Conservation (phyloP, 1,284 basidiomycete species). For the Boletus sp. region DNA sequence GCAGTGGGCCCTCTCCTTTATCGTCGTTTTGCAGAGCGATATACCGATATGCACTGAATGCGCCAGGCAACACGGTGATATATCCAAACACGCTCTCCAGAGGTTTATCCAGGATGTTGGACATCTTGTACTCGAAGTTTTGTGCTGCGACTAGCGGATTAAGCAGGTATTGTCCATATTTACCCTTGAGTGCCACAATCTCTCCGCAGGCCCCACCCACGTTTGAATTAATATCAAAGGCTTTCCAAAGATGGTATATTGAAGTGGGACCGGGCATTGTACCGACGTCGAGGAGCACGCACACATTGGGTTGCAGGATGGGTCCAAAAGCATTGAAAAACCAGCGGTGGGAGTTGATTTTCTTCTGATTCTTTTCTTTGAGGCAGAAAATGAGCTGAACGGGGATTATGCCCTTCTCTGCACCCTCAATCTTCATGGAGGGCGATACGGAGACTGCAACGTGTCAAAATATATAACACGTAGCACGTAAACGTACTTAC, state of each 20-base stretch:
- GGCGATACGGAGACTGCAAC: slow-evolving; percentile 74
- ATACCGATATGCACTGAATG: slow-evolving; percentile 90
- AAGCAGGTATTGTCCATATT: slow-evolving; percentile 69
- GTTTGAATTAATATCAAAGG: slow-evolving; percentile 93
- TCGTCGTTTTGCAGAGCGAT: slow-evolving; percentile 87
- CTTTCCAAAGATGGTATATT: slow-evolving; percentile 97
- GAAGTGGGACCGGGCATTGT: slow-evolving; percentile 86
- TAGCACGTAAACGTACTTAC: slow-evolving; percentile 39
- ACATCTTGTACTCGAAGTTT: slow-evolving; percentile 98
- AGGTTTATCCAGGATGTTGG: slow-evolving; percentile 89
- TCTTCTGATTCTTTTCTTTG: slow-evolving; percentile 91
- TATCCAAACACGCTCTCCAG: slow-evolving; percentile 86
- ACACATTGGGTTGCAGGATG: slow-evolving; percentile 82
- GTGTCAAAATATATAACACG: slow-evolving; percentile 14
- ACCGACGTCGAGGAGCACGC: slow-evolving; percentile 91
- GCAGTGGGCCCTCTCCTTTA: slow-evolving; percentile 80
- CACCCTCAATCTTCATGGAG: slow-evolving; percentile 77
- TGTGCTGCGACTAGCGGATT: slow-evolving; percentile 89
- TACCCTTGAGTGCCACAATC: slow-evolving; percentile 89
- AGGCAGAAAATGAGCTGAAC: slow-evolving; percentile 93
- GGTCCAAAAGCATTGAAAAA: slow-evolving; percentile 87
- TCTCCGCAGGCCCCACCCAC: slow-evolving; percentile 97
- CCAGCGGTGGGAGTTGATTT: slow-evolving; percentile 93
- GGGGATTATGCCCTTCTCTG: slow-evolving; percentile 78
- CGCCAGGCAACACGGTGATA: slow-evolving; percentile 89